These are phyloP conservation scores for Yamadazyma akitaensis DNA, from an alignment of 805 yeast genomes.

Conservation along the genomic window DNA sequence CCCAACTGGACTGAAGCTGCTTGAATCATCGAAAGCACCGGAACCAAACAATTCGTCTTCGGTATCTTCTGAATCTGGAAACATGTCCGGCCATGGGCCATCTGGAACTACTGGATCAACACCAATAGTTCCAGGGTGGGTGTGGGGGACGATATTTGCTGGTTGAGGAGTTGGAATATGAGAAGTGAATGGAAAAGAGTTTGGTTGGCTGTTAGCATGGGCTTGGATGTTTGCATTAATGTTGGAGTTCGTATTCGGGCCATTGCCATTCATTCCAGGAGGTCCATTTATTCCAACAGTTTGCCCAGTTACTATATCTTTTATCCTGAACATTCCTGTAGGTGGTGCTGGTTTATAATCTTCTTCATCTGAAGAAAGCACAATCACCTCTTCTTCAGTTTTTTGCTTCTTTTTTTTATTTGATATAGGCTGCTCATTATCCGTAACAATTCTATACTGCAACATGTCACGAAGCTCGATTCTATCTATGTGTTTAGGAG, in stretches of 20 bases:
- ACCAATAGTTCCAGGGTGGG: neutral
- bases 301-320: neutral
- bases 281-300: neutral
- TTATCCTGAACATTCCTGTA: neutral
- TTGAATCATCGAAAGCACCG: neutral
- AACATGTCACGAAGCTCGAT: conserved; percentile 35
- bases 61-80: neutral
- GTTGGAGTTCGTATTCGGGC: neutral
- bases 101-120: neutral
- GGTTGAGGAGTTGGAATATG: neutral
- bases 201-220: neutral
- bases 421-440: conserved; percentile 11
- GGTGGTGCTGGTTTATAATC: neutral
- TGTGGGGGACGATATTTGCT: neutral
- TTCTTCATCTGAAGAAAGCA: conserved; percentile 31
- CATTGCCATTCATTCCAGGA: neutral
- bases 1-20: neutral
- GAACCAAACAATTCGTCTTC: neutral
- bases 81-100: neutral
- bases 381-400: conserved; percentile 24
- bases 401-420: neutral
- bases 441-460: conserved; percentile 32
- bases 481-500: conserved; percentile 31
- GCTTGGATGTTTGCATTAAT: neutral
- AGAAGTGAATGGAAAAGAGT: neutral